Base-by-base conservation (phyloP, 1,284 basidiomycete genomes). In the Cryptococcus sp. region DNA sequence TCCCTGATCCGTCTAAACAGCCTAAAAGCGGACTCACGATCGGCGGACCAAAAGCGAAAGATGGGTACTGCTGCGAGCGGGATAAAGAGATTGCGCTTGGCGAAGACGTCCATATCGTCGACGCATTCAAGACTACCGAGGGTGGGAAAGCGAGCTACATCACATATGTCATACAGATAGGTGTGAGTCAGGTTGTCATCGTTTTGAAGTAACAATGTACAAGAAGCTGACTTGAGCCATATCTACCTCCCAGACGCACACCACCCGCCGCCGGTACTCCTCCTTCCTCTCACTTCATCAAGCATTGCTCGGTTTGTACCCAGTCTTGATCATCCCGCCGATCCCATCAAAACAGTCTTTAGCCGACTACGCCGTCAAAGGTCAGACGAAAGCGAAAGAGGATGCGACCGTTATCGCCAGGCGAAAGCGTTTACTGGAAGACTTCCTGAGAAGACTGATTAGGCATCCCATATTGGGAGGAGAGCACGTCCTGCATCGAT, bases 261-360 rank as follows among this genome's bases (percentile, higher is more conserved):
- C 91, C 69, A 86, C 91, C 5, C 85, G 87, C 47, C 89, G 97
- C 67, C 85, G 96, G 40, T 99, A 99, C 78, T 98, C 95, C 5
- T 93, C 98, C 73, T 99, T 99, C 76, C 92, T 98, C 78, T 92
- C 93, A 22, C 82, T 99, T 46, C 87, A 96, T 54, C 83, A 86
- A 55, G 89, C 85, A 55, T 84, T 99, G 47, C 83, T 87, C 46
- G 90, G 87, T 64, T 83, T 99, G 52, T 97, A 99, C 76, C 96
- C 96, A 0, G 97, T 94, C 15, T 81, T 95, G 66, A 98, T 99
- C 71, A 89, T 99, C 61, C 95, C 96, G 1, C 96, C 96, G 39
- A 96, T 99, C 61, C 96, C 96, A 0, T 93, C 91, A 4, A 99
- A 99, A 79, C 94, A 99, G 79, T 89, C 89, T 2, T 82, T 99